These are phyloP conservation scores for Melampsora americana DNA, from an alignment of 1,284 basidiomycete genomes.

Conservation along the genomic window DNA sequence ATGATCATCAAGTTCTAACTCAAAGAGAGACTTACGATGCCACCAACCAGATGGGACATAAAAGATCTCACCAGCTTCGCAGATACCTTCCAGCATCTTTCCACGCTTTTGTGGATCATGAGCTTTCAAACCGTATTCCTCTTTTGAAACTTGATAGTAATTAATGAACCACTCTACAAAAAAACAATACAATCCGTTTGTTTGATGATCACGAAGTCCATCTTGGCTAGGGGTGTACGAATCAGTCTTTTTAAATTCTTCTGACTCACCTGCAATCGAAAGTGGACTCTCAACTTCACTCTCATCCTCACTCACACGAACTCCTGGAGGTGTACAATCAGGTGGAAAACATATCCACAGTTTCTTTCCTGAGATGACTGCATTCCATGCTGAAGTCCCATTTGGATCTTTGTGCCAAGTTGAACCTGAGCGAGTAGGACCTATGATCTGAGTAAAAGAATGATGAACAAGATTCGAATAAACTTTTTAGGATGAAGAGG, in stretches of 20 bases:
- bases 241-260: constrained; percentile 9
- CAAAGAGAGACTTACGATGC: constrained; percentile 49
- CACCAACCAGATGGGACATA: constrained; percentile 55
- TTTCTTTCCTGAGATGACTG: constrained; percentile 55
- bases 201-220: no score
- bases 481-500: background rate
- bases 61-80: constrained; percentile 55
- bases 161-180: constrained; percentile 56
- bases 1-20: constrained; percentile 44
- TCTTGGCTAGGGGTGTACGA: no score
- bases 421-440: constrained; percentile 52
- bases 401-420: constrained; percentile 56
- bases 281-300: constrained; percentile 55
- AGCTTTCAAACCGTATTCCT: constrained; percentile 52
- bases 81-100: constrained; percentile 55
- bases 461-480: background rate
- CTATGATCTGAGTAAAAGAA: constrained; percentile 49
- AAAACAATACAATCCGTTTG: no score
- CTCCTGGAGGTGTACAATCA: constrained; percentile 55
- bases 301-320: constrained; percentile 55
- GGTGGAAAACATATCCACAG: constrained; percentile 57
- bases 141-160: constrained; percentile 54
- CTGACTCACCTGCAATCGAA: constrained; percentile 50
- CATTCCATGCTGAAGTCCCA: constrained; percentile 57
- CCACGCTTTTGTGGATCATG: constrained; percentile 48